phyloP scores from a whole-genome alignment of 1,139 yeast species.

The Blastobotrys indianensis region DNA sequence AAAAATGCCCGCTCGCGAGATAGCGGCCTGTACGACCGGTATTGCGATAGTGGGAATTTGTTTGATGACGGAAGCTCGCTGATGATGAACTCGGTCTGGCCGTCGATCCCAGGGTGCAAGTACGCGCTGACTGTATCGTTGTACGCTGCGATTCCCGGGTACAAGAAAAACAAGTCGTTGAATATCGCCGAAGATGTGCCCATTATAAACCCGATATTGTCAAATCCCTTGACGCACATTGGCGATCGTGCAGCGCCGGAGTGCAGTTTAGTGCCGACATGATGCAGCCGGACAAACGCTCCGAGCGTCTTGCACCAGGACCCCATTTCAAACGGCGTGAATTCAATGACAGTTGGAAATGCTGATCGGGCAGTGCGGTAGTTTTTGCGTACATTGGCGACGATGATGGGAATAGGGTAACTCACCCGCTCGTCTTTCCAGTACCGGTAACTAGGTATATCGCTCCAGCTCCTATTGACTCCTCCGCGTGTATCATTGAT shows the following conservation, averaged over 20 bases:
- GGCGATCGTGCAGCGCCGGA: slow-evolving; percentile 40
- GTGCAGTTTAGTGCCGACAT: slow-evolving; percentile 60
- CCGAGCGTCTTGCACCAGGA: slow-evolving; percentile 78
- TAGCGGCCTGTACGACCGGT: slow-evolving; percentile 8
- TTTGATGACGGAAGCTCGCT: slow-evolving; percentile 1
- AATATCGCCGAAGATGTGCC: slow-evolving; percentile 77
- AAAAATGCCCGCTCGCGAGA: slow-evolving; percentile 23
- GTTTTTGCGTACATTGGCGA: slow-evolving; percentile 58
- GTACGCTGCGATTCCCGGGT: slow-evolving; percentile 3
- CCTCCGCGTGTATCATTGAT: slow-evolving; percentile 50
- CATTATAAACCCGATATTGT: slow-evolving; percentile 67
- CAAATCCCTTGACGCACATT: slow-evolving; percentile 58
- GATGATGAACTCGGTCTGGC: slow-evolving; percentile 4
- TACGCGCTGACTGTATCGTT: not conserved
- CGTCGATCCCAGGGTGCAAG: slow-evolving; percentile 2
- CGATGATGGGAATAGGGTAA: slow-evolving; percentile 71
- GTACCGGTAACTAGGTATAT: slow-evolving; percentile 44
- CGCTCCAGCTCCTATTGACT: slow-evolving; percentile 60
- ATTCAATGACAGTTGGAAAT: slow-evolving; percentile 71
- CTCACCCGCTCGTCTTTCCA: slow-evolving; percentile 54
- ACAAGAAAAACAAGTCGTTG: slow-evolving; percentile 44
- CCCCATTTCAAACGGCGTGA: slow-evolving; percentile 79
- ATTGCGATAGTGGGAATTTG: not conserved
- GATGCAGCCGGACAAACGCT: slow-evolving; percentile 62
- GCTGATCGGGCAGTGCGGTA: slow-evolving; percentile 38